phyloP scores from a whole-genome alignment of 2,329 filamentous ascomycete genomes.

The Talaromyces marneffei region DNA sequence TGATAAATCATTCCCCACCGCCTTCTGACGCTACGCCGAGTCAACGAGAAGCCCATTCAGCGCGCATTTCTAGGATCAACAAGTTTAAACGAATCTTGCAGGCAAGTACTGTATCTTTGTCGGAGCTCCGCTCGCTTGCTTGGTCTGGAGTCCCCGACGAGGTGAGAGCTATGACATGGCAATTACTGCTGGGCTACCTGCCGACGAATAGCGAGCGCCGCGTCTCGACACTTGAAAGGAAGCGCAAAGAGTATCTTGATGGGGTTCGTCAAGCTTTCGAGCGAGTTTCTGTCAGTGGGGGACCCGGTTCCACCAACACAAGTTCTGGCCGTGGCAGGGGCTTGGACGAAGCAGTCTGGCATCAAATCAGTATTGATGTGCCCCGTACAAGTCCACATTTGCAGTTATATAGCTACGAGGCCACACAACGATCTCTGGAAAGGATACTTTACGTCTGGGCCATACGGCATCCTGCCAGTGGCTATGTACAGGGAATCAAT shows the following conservation, averaged over 20 bases:
- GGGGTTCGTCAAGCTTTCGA: slow-evolving; percentile 69
- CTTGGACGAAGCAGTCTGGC: slow-evolving; percentile 95
- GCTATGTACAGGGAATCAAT: slow-evolving; percentile 98
- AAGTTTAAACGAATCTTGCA: slow-evolving; percentile 97
- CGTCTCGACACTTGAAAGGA: slow-evolving; percentile 82
- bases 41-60: slow-evolving; percentile 77
- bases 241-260: slow-evolving; percentile 93
- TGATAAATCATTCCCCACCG: slow-evolving; percentile 79
- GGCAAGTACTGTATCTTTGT: slow-evolving; percentile 77
- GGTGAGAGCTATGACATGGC: slow-evolving; percentile 98
- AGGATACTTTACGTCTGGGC: slow-evolving; percentile 97
- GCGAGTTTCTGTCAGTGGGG: slow-evolving; percentile 41
- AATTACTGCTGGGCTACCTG: slow-evolving; percentile 87
- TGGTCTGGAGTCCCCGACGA: slow-evolving; percentile 95
- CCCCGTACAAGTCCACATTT: slow-evolving; percentile 95
- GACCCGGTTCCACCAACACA: slow-evolving; percentile 37
- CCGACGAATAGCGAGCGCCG: slow-evolving; percentile 94
- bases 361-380: slow-evolving; percentile 98
- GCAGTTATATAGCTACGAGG: slow-evolving; percentile 90
- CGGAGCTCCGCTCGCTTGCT: slow-evolving; percentile 75
- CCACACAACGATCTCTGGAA: slow-evolving; percentile 88
- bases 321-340: slow-evolving; percentile 59
- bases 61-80: slow-evolving; percentile 88
- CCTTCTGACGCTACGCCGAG: slow-evolving; percentile 70
- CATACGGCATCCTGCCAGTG: slow-evolving; percentile 91